Base-by-base conservation (phyloP, 2,329 filamentous ascomycete species). In the Cladosporium sp. region DNA sequence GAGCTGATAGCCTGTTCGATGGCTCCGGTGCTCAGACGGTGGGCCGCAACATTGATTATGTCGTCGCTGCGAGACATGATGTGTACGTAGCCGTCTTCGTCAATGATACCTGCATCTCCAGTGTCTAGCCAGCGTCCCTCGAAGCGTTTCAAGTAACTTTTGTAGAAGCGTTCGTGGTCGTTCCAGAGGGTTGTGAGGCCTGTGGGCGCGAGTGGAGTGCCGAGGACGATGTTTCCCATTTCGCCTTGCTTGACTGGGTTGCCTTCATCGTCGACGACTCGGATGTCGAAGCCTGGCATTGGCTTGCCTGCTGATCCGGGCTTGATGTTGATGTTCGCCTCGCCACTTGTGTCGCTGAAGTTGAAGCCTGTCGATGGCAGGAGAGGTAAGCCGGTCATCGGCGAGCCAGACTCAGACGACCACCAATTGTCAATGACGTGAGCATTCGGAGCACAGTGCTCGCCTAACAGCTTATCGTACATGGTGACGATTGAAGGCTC, bases 31-130 rank as follows among this genome's bases (percentile, higher is more conserved):
- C 89, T 93, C 60, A 97, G 86, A 13, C 92, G 84, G 75, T 97
- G 92, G 4, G 92, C 91, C 39, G 91, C 92, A n/a, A 96, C 92
- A 69, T 97, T 97, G 69, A 97, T 91, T 59, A 97, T 88, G 71
- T 97, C 92, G 75, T 97, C 92, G 32, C 80, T 80, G 54, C 84
- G 73, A 3, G 79, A 78, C 81, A 87, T 86, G 64, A 87, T 78
- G 64, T 84, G 81, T 32, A 86, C 77, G 64, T 85, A 85, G 4
- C 83, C 83, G 39, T 93, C 86, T 13, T 81, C 72, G 68, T 97
- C 92, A 58, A 97, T 85, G 78, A 91, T 86, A 0, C 93, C 92
- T 0, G 91, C 88, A 70, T 97, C 92, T 2, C 92, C 93, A 0
- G 92, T 97, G 69, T 97, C 92, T 42, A 97, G 74, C 90, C 90